Evolutionary conservation across 2,329 filamentous ascomycete species (phyloP), one percentile per base, ranked within the genome.

Genomic region (Aspergillus alliaceus): DNA sequence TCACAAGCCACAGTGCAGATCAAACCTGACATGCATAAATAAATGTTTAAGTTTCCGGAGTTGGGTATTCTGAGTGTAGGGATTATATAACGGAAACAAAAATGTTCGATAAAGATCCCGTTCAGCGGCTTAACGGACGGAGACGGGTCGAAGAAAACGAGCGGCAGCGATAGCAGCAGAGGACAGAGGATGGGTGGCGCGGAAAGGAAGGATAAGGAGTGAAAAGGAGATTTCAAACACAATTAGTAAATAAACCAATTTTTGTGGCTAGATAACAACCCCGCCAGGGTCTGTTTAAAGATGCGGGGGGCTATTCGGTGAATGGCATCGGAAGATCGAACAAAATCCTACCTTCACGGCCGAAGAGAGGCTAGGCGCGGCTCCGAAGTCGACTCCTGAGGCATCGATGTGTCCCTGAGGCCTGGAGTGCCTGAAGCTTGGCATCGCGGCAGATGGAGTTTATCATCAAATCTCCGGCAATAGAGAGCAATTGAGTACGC

Each of bases 401-500:
- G 44, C 44, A 48, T 15, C 14, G 20, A 15, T 22, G 0, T 9
- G n/a, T 31, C 37, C 27, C 20, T 22, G 11, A 34, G 18, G 14
- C 18, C 25, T 25, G 8, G 35, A 18, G 6, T 56, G 58, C 58
- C 56, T 62, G 46, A 51, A 18, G 22, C 46, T 54, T 59, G 59
- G 53, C 55, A 42, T 24, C 44, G 40, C 50, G 53, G 40, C 44
- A 55, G 22, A 51, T 54, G 22, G 39, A 51, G 39, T 27, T 51
- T 49, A 48, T 48, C 18, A 2, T 47, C 44, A 31, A 47, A 47
- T 47, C 44, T 31, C 39, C 39, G 22, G 39, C 39, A 42, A 25
- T 47, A 47, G n/a, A n/a, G n/a, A 29, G 27, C 25, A 18, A 47
- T n/a, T n/a, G n/a, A n/a, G 40, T 24, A 44, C 44, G 15, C 24